Percentiles rank a stretch among this genome's conserved stretches.
These are phyloP conservation scores for Capronia epimyces DNA, from an alignment of 2,329 filamentous ascomycete species.

Conservation along the genomic window DNA sequence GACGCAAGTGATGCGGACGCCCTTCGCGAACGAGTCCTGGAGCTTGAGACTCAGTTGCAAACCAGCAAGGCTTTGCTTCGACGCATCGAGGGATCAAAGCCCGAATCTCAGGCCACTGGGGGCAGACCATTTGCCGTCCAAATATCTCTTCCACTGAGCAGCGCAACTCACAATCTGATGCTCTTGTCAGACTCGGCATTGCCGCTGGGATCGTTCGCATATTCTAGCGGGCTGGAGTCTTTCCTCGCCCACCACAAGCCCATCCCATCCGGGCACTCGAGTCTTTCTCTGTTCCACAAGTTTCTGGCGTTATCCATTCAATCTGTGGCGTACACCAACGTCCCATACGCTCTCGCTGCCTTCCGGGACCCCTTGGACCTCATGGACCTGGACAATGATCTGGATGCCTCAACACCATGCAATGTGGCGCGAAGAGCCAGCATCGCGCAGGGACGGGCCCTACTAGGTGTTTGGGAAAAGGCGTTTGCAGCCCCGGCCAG, in stretches of 20 bases:
- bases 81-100: constrained; percentile 8
- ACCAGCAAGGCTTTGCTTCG: constrained; percentile 39
- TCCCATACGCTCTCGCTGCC: constrained; percentile 56
- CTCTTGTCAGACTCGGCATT: constrained; percentile 60
- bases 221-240: constrained; percentile 60
- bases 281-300: constrained; percentile 44
- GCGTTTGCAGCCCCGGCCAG: constrained; percentile 23
- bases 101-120: background rate
- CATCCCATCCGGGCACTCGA: constrained; percentile 32
- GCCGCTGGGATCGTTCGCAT: constrained; percentile 60
- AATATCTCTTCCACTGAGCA: constrained; percentile 18
- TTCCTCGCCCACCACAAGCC: constrained; percentile 55
- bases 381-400: constrained; percentile 54
- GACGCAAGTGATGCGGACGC: constrained; percentile 17
- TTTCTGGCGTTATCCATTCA: constrained; percentile 55
- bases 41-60: constrained; percentile 46
- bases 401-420: constrained; percentile 59
- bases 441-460: constrained; percentile 55
- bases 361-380: constrained; percentile 49
- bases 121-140: background rate
- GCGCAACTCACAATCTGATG: constrained; percentile 41
- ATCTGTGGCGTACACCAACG: constrained; percentile 53
- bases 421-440: constrained; percentile 58
- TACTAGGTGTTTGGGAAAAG: constrained; percentile 56
- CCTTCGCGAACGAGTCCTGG: constrained; percentile 34